Evolutionary conservation across 352 stramenopile genomes (phyloP), one percentile per base, ranked within the genome.

Genomic region (Phytophthora citrophthora): DNA sequence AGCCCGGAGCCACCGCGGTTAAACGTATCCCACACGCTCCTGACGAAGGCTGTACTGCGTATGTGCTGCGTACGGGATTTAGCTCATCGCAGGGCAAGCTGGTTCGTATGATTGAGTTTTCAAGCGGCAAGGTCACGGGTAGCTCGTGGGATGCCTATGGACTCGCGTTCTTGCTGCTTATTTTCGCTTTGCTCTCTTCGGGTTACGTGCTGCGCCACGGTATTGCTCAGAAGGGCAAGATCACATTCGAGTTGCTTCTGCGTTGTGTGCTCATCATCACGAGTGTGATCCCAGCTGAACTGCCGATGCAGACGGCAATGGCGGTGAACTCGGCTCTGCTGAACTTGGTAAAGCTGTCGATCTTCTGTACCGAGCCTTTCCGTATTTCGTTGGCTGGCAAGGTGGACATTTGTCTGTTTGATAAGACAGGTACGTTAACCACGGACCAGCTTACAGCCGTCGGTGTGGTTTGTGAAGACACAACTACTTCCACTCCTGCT

Each of bases 221-320:
- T 53, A 90, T 96, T 45, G 83, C 71, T 2, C 84, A 97, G 54
- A 94, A 96, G 66, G 80, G 85, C 18, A 97, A 98, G 52, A 98
- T 96, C 67, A 94, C 91, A 45, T 99, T 98, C 61, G 97, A 99
- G 61, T 81, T 99, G 11, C 63, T 98, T 15, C 81, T 99, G 18
- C 96, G 98, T 56, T 99, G 97, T 62, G 95, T 99, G 39, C 95
- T 99, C 34, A 99, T 99, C 60, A 97, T 99, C 62, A 99, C 98
- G 15, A 98, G 88, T 49, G 97, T 99, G 3, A 98, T 99, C 44
- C 98, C 98, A 5, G 97, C 97, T 4, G 97, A 99, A 68, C 81
- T 99, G 29, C 98, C 98, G 3, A 99, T 99, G 96, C 96, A 99
- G 72, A 93, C 98, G 15, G 89, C 86, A 26, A 94, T 99, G 77